Percentiles rank a stretch among this genome's conserved stretches.
These are phyloP conservation scores for Pseudogymnoascus sp. DNA, from an alignment of 2,329 filamentous ascomycete species.

Conservation along the genomic window DNA sequence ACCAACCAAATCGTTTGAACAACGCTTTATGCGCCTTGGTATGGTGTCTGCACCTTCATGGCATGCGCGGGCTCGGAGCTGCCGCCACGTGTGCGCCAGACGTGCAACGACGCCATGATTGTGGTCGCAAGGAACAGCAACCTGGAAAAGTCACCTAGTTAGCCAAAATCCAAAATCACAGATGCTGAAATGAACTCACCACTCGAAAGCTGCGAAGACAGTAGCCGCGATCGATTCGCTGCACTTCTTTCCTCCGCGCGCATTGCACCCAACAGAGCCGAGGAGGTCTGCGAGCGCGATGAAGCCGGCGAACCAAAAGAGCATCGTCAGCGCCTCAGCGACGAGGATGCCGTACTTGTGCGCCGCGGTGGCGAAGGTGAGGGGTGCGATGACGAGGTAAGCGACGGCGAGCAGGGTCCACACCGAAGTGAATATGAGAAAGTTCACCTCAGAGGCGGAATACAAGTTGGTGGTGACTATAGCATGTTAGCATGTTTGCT, in stretches of 20 bases:
- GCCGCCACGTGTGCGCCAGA: constrained; percentile 32
- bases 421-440: constrained; percentile 70
- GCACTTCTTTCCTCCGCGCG: constrained; percentile 29
- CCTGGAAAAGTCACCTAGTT: constrained; percentile 30
- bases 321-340: constrained; percentile 63
- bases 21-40: not conserved
- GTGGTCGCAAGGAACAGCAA: constrained; percentile 44
- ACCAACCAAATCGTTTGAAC: not conserved
- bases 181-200: constrained; percentile 29
- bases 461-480: not conserved
- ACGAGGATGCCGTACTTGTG: constrained; percentile 59
- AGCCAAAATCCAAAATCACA: not conserved
- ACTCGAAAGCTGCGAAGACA: constrained; percentile 41
- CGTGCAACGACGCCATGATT: constrained; percentile 39
- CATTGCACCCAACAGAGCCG: constrained; percentile 45
- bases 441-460: constrained; percentile 56
- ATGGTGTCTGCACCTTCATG: not conserved
- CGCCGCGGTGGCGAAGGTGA: constrained; percentile 51
- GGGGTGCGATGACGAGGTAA: constrained; percentile 62
- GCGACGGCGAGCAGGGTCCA: constrained; percentile 67
- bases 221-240: constrained; percentile 31
- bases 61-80: not conserved
- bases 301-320: constrained; percentile 87
- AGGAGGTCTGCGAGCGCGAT: constrained; percentile 65
- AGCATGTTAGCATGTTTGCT: constrained; percentile 2